Evolutionary conservation across 345 rosid genomes (phyloP).

Genomic region (Salix koriyanagi): DNA sequence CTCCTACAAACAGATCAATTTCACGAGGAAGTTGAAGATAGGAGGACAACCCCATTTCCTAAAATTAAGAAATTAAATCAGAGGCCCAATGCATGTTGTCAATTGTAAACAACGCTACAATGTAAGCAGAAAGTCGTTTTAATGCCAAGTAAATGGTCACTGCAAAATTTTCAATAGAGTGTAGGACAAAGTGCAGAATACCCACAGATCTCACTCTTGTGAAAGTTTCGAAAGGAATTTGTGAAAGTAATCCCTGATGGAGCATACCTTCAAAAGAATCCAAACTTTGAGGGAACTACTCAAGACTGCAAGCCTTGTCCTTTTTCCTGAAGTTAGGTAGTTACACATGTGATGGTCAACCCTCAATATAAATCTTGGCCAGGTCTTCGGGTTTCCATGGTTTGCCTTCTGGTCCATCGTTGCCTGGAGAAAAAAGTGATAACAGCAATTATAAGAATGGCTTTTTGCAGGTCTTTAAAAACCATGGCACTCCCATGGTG

Average conservation of each 20-base stretch:
- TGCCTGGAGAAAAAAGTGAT: conserved; percentile 40
- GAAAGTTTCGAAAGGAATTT: neutral
- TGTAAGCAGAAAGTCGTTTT: no score
- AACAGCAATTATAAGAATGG: no score
- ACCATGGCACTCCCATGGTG: neutral
- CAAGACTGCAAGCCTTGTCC: conserved; percentile 72
- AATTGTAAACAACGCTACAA: no score
- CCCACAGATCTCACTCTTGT: neutral
- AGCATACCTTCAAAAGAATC: conserved; percentile 79
- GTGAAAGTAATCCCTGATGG: neutral
- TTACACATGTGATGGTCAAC: conserved; percentile 84
- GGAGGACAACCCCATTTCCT: no score
- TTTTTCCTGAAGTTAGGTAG: conserved; percentile 79
- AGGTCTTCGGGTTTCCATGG: conserved; percentile 67
- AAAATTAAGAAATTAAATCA: no score
- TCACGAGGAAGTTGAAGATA: no score
- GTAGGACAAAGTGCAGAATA: no score
- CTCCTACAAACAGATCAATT: no score
- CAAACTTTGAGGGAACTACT: conserved; percentile 94
- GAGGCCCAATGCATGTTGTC: no score
- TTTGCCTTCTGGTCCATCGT: conserved; percentile 52
- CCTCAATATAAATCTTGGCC: conserved; percentile 79
- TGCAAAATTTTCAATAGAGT: no score
- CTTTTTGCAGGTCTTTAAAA: neutral
- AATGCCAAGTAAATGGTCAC: no score